Percentiles rank a stretch among this genome's conserved stretches.
phyloP scores from a whole-genome alignment of 2,329 filamentous ascomycete genomes.

The Aspergillus sergii region DNA sequence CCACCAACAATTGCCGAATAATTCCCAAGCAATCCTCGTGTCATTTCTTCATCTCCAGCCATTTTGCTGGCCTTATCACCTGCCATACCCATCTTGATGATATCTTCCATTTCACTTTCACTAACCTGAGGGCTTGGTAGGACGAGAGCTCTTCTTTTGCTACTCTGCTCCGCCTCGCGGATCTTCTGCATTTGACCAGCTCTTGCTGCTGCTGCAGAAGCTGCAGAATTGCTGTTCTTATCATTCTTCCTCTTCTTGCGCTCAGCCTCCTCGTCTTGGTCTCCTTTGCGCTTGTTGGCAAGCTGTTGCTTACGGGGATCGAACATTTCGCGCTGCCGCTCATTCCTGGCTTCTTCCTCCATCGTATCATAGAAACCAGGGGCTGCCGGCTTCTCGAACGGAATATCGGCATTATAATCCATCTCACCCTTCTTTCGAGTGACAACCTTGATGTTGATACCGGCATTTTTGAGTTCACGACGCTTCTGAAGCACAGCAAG shows the following conservation, averaged over 20 bases:
- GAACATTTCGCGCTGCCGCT: constrained; percentile 79
- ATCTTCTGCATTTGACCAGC: constrained; percentile 94
- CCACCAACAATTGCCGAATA: constrained; percentile 79
- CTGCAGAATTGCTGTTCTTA: constrained; percentile 75
- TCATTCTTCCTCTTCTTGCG: constrained; percentile 87
- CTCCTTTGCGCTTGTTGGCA: constrained; percentile 89
- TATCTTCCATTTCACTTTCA: constrained; percentile 91
- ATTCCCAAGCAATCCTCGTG: constrained; percentile 81
- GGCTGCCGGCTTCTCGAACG: constrained; percentile 89
- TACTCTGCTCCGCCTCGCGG: constrained; percentile 93
- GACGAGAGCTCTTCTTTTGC: constrained; percentile 81
- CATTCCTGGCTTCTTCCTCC: constrained; percentile 79
- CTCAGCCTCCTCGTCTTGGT: constrained; percentile 77
- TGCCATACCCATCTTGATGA: constrained; percentile 97
- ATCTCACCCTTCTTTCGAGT: constrained; percentile 94
- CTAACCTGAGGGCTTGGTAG: constrained; percentile 89
- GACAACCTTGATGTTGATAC: constrained; percentile 95
- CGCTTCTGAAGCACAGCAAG: constrained; percentile 92
- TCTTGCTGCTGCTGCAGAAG: constrained; percentile 84
- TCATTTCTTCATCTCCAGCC: constrained; percentile 79
- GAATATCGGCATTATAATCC: constrained; percentile 99
- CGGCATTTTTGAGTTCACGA: constrained; percentile 92
- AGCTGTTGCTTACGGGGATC: constrained; percentile 92
- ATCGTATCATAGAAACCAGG: constrained; percentile 90
- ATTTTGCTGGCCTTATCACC: constrained; percentile 80